Percentiles rank a stretch among this genome's conserved stretches.
Evolutionary conservation across 129 eudicot species (phyloP).

Genomic region (Chrysanthemum lavandulifolium): DNA sequence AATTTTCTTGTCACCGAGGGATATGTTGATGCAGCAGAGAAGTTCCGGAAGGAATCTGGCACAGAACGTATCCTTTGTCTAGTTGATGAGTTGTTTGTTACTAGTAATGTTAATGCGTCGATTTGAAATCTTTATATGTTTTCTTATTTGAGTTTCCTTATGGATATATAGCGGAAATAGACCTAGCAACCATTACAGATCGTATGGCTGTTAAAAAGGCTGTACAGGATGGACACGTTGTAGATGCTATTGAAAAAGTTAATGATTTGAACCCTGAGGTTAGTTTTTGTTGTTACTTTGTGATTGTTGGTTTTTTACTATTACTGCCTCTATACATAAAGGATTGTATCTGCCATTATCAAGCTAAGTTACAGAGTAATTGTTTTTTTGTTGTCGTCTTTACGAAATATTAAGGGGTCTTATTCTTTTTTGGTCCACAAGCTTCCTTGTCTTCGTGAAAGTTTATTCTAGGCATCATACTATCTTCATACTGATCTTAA

Average conservation of each 20-base stretch:
- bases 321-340: too few species aligned
- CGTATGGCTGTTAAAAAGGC: slow-evolving; percentile 99
- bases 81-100: slow-evolving; percentile 9
- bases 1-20: slow-evolving; percentile 97
- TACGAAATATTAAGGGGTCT: not conserved
- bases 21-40: slow-evolving; percentile 93
- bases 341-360: not conserved
- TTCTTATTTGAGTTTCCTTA: slow-evolving; percentile 46
- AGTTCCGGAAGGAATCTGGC: slow-evolving; percentile 84
- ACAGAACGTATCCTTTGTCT: slow-evolving; percentile 77
- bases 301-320: too few species aligned
- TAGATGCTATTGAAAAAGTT: slow-evolving; percentile 97
- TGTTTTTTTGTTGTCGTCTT: slow-evolving; percentile 12
- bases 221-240: slow-evolving; percentile 87
- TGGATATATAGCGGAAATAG: slow-evolving; percentile 75
- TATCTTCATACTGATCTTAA: not conserved
- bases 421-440: not conserved
- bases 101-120: not conserved
- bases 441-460: not conserved
- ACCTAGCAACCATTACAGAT: slow-evolving; percentile 87
- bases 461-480: not conserved
- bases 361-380: not conserved
- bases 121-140: not conserved
- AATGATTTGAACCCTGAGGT: slow-evolving; percentile 99
- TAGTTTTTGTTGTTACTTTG: slow-evolving; percentile 18